Conservation (phyloP, 2,329 filamentous ascomycete species). For the Fusarium camptoceras region DNA sequence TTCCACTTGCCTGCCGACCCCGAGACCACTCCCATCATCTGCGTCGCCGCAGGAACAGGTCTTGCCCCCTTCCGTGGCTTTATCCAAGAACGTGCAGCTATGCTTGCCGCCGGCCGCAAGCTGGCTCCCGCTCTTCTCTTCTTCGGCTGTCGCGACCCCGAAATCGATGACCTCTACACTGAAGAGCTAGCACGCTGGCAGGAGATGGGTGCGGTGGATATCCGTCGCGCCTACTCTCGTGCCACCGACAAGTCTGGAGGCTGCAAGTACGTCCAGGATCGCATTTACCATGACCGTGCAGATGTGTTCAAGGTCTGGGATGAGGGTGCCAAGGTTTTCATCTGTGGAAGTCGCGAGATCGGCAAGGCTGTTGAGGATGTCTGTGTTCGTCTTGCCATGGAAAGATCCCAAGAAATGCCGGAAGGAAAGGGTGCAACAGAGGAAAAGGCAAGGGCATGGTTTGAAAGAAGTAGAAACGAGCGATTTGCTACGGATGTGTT, state of each 20-base stretch:
- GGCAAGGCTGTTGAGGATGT: conserved; percentile 61
- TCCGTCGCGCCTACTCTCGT: conserved; percentile 68
- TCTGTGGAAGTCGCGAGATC: conserved; percentile 70
- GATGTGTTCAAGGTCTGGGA: conserved; percentile 56
- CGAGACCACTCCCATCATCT: conserved; percentile 62
- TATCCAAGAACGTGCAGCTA: conserved; percentile 68
- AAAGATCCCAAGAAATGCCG: conserved; percentile 44
- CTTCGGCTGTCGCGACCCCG: conserved; percentile 69
- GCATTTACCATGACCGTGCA: conserved; percentile 52
- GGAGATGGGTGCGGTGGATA: conserved; percentile 58
- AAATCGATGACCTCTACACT: conserved; percentile 69
- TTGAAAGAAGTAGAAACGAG: conserved; percentile 63
- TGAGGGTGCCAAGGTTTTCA: conserved; percentile 66
- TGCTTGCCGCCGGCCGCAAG: conserved; percentile 61
- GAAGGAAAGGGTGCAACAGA: conserved; percentile 47
- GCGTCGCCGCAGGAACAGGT: conserved; percentile 65
- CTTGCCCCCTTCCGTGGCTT: conserved; percentile 74
- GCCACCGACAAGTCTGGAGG: conserved; percentile 58
- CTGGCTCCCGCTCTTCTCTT: conserved; percentile 74
- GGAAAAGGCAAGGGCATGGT: conserved; percentile 59
- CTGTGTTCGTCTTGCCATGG: conserved; percentile 51
- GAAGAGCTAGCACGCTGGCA: conserved; percentile 71
- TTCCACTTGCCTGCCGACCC: conserved; percentile 63
- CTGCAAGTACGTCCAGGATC: conserved; percentile 62
- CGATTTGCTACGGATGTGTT: conserved; percentile 72